These are phyloP conservation scores for Phialophora verrucosa DNA, from an alignment of 2,329 filamentous ascomycete genomes.

Conservation along the genomic window DNA sequence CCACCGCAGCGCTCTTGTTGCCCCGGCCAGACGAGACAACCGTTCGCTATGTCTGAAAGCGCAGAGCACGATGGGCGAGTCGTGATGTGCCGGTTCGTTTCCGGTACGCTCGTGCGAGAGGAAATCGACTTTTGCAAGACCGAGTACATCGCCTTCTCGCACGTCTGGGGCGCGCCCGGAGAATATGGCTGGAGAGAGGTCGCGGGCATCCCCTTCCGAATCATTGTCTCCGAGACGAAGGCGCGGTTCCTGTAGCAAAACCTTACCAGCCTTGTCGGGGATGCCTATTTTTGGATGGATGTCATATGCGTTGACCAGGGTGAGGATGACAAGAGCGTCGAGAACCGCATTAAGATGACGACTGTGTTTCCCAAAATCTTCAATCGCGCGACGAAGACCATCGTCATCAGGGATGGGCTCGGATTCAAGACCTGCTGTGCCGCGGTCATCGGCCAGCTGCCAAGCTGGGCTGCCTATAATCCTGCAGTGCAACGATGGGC, in stretches of 20 bases:
- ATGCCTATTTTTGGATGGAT: constrained; percentile 19
- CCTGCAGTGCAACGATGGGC: not conserved
- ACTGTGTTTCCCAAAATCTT: not conserved
- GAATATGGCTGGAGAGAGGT: constrained; percentile 3
- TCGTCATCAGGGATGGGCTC: not conserved
- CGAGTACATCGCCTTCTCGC: constrained; percentile 15
- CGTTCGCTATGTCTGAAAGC: not conserved
- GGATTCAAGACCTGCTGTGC: constrained; percentile 3
- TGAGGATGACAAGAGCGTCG: not conserved
- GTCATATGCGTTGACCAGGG: constrained; percentile 16
- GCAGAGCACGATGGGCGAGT: not conserved
- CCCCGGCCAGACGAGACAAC: not conserved
- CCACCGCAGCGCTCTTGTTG: not conserved
- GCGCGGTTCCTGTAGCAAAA: not conserved
- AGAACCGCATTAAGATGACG: not conserved
- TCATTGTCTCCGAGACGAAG: constrained; percentile 5
- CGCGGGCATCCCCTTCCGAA: not conserved
- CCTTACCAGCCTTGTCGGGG: constrained; percentile 2
- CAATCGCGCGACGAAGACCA: not conserved
- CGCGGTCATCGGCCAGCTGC: not conserved
- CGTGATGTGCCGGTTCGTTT: constrained; percentile 8
- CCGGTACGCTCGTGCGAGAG: not conserved
- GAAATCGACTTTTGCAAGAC: not conserved
- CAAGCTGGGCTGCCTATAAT: not conserved
- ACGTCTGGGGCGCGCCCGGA: constrained; percentile 5